Conservation (phyloP, 805 yeast species). For the Sugiyamaella americana region DNA sequence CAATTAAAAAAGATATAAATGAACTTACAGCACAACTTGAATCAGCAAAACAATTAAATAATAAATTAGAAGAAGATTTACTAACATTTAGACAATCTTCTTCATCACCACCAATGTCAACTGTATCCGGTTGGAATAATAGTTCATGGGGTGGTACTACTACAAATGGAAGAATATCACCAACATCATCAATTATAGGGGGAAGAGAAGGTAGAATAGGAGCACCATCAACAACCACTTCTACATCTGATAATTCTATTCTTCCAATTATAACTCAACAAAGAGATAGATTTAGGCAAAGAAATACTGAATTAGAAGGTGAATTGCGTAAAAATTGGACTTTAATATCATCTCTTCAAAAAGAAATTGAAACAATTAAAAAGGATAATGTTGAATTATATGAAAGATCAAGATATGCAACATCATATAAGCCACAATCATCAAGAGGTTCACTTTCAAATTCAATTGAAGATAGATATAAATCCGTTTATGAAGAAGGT, state of each 20-base stretch:
- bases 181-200: constrained; percentile 34
- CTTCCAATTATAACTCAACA: constrained; percentile 89
- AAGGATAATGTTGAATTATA: constrained; percentile 72
- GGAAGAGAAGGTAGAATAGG: constrained; percentile 16
- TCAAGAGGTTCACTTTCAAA: constrained; percentile 2
- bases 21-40: constrained; percentile 35
- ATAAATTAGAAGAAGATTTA: constrained; percentile 69
- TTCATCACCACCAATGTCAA: constrained; percentile 26
- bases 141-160: constrained; percentile 14
- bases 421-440: constrained; percentile 17
- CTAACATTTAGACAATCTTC: constrained; percentile 46
- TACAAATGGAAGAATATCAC: constrained; percentile 35
- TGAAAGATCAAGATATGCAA: constrained; percentile 48
- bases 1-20: constrained; percentile 28
- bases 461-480: constrained; percentile 48
- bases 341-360: constrained; percentile 52
- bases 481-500: constrained; percentile 63
- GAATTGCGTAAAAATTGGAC: constrained; percentile 57
- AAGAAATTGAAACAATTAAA: constrained; percentile 59
- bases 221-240: neutral
- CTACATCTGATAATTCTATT: constrained; percentile 39
- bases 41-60: constrained; percentile 43
- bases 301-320: constrained; percentile 77
- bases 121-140: constrained; percentile 31
- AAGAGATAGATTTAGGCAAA: constrained; percentile 84